Conservation (phyloP, 352 stramenopile species). For the Blastocystis sp. region DNA sequence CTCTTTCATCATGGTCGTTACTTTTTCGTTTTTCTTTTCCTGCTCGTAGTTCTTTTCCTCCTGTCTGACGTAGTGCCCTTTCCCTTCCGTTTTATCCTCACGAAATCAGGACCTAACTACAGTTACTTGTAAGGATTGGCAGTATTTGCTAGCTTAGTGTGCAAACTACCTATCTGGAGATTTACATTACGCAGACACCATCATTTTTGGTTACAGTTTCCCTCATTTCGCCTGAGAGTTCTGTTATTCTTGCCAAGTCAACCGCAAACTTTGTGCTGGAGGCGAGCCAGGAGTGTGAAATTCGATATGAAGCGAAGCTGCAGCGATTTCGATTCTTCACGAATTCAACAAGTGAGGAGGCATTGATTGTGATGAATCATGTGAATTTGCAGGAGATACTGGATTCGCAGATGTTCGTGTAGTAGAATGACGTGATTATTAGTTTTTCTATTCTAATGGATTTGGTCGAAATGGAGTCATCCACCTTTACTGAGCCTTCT, state of each 20-base stretch:
- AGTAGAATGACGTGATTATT: background rate
- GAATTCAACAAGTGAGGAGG: background rate
- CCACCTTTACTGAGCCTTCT: background rate
- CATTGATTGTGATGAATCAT: background rate
- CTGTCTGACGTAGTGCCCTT: background rate
- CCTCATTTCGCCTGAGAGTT: background rate
- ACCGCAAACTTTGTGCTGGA: background rate
- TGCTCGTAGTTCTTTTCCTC: background rate
- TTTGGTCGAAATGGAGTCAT: background rate
- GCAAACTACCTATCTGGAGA: background rate
- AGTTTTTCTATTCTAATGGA: background rate
- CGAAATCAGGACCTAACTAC: slow-evolving; percentile 1
- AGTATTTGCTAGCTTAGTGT: background rate
- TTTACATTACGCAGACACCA: background rate
- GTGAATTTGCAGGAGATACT: background rate
- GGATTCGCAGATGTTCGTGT: background rate
- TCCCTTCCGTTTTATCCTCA: background rate
- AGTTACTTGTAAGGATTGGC: background rate
- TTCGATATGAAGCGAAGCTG: background rate
- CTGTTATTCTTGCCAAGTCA: background rate
- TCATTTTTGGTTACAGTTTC: background rate
- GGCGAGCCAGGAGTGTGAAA: background rate
- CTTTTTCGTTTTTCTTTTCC: background rate
- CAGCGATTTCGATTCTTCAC: background rate
- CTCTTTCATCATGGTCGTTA: background rate